Conservation (phyloP, 176 grass and related monocot genomes). For the Hyparrhenia diplandra region DNA sequence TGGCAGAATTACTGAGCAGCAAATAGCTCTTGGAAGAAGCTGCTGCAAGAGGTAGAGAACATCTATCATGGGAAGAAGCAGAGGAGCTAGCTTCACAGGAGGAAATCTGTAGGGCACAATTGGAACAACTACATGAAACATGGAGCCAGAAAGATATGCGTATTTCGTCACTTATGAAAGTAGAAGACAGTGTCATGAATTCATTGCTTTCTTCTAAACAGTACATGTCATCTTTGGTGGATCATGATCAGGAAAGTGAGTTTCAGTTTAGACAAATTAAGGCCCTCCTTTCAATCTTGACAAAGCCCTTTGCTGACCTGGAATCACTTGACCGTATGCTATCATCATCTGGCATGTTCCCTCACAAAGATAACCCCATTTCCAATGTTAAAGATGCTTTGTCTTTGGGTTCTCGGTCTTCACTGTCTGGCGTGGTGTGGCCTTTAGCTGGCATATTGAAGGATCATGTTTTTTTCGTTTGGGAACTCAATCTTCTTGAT, state of each 20-base stretch:
- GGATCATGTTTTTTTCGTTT: slow-evolving; percentile 80
- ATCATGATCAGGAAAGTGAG: slow-evolving; percentile 58
- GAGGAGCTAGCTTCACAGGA: slow-evolving; percentile 95
- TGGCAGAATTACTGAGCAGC: slow-evolving; percentile 78
- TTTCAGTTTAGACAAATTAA: slow-evolving; percentile 62
- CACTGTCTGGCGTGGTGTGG: slow-evolving; percentile 69
- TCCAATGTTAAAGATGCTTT: slow-evolving; percentile 46
- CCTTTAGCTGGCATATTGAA: slow-evolving; percentile 61
- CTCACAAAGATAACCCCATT: slow-evolving; percentile 40
- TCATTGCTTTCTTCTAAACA: slow-evolving; percentile 71
- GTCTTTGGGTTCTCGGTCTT: slow-evolving; percentile 45
- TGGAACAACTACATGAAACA: slow-evolving; percentile 83
- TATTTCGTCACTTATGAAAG: slow-evolving; percentile 66
- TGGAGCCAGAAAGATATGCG: slow-evolving; percentile 89
- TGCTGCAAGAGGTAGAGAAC: slow-evolving; percentile 72
- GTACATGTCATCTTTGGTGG: slow-evolving; percentile 65
- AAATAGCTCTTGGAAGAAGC: slow-evolving; percentile 87
- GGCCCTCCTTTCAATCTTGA: slow-evolving; percentile 60
- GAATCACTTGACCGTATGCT: slow-evolving; percentile 71
- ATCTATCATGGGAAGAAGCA: slow-evolving; percentile 99
- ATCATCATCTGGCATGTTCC: slow-evolving; percentile 34
- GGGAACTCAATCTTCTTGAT: slow-evolving; percentile 79
- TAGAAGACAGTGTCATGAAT: slow-evolving; percentile 69
- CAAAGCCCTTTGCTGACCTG: slow-evolving; percentile 68
- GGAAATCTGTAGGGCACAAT: slow-evolving; percentile 84